phyloP scores from a whole-genome alignment of 257 asterid genomes.

The Nicotiana undulata region DNA sequence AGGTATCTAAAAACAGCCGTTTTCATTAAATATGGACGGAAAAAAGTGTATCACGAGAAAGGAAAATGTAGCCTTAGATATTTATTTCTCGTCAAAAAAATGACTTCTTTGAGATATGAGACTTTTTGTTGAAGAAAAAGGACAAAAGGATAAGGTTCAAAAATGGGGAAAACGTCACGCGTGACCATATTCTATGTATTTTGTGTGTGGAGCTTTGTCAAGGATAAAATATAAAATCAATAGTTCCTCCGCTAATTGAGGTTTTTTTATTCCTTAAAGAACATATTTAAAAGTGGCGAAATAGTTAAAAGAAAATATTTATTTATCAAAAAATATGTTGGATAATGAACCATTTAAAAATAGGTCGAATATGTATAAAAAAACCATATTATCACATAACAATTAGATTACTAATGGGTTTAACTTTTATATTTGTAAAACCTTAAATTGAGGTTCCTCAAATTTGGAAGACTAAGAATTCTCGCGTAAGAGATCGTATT shows the following conservation, averaged over 20 bases:
- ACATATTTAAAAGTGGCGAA: too few relatives aligned
- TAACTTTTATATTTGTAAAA: too few relatives aligned
- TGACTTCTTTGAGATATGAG: neutral
- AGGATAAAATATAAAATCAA: neutral
- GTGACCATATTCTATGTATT: neutral
- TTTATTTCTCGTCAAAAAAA: neutral
- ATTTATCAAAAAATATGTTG: too few relatives aligned
- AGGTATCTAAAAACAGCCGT: neutral
- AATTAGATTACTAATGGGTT: too few relatives aligned
- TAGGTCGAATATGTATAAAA: too few relatives aligned
- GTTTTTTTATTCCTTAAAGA: neutral
- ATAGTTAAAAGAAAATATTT: too few relatives aligned
- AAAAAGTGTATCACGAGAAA: neutral
- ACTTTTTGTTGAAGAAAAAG: neutral
- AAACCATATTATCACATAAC: too few relatives aligned
- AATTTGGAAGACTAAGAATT: too few relatives aligned
- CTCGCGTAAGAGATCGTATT: too few relatives aligned
- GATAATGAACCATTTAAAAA: too few relatives aligned
- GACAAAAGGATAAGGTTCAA: neutral
- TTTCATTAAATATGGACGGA: neutral
- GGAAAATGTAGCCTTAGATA: neutral
- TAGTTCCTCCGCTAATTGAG: neutral
- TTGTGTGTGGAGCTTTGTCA: neutral
- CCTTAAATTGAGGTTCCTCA: too few relatives aligned
- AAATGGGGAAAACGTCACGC: neutral